Evolutionary conservation across 2,329 filamentous ascomycete genomes (phyloP).

Genomic region (Fusarium sp.): DNA sequence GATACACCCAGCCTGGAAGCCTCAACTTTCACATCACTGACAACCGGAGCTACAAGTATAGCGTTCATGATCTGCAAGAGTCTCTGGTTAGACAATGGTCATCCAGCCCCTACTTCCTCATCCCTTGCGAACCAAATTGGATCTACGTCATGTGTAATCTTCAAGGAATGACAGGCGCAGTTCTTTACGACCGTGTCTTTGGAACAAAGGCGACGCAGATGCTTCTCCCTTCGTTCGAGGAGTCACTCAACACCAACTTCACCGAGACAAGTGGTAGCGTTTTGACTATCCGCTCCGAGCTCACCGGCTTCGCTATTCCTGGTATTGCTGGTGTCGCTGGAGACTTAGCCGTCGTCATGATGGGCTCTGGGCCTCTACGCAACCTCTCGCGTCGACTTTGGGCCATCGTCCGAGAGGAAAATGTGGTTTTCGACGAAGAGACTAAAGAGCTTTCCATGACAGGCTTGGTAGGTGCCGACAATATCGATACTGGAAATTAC

Average conservation of each 20-base stretch:
- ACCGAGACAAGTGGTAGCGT: not conserved
- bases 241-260: not conserved
- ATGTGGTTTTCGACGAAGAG: not conserved
- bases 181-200: not conserved
- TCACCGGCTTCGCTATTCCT: not conserved
- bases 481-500: not conserved
- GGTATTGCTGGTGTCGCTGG: not conserved
- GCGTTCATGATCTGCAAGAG: not conserved
- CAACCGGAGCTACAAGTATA: not conserved
- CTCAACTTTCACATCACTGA: not conserved
- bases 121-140: not conserved
- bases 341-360: not conserved
- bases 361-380: not conserved
- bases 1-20: not conserved
- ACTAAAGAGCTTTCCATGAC: not conserved
- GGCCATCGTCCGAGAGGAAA: not conserved
- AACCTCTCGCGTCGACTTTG: not conserved
- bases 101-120: not conserved
- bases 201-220: not conserved
- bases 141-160: not conserved
- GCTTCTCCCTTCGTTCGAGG: not conserved
- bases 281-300: not conserved
- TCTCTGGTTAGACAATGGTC: not conserved
- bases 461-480: not conserved
- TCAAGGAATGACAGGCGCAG: not conserved